phyloP scores from a whole-genome alignment of 2,329 filamentous ascomycete species.

The Calonectria pseudoreteaudii region DNA sequence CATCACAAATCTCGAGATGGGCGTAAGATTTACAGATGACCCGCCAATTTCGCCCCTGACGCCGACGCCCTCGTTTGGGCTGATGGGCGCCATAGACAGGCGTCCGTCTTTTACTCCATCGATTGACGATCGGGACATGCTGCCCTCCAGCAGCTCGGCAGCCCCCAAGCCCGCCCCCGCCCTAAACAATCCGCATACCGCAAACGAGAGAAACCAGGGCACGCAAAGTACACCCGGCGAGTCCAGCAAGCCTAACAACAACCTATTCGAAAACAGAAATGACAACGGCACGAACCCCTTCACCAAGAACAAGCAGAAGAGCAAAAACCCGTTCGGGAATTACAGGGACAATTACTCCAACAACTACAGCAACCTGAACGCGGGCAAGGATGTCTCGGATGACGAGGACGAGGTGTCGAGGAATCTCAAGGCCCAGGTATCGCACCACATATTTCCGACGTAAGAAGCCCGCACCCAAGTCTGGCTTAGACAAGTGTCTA shows the following conservation, averaged over 20 bases:
- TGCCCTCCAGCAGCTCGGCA: neutral
- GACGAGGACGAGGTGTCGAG: neutral
- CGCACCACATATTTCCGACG: constrained; percentile 1
- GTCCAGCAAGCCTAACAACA: neutral
- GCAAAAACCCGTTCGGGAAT: neutral
- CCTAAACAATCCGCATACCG: neutral
- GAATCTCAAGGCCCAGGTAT: neutral
- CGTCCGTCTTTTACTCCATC: neutral
- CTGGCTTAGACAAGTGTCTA: neutral
- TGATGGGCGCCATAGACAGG: neutral
- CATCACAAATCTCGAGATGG: neutral
- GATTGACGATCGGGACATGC: neutral
- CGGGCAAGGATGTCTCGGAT: neutral
- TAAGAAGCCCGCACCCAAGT: neutral
- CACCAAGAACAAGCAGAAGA: neutral
- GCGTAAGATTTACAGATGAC: neutral
- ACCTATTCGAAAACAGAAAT: neutral
- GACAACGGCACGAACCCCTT: neutral
- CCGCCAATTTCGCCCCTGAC: neutral
- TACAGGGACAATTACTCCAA: neutral
- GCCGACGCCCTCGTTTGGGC: neutral
- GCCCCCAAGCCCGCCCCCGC: neutral
- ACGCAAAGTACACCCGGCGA: no score
- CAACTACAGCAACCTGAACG: neutral
- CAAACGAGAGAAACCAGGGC: neutral